These are phyloP conservation scores for Lentinus brumalis DNA, from an alignment of 768 basidiomycete species.

Conservation along the genomic window DNA sequence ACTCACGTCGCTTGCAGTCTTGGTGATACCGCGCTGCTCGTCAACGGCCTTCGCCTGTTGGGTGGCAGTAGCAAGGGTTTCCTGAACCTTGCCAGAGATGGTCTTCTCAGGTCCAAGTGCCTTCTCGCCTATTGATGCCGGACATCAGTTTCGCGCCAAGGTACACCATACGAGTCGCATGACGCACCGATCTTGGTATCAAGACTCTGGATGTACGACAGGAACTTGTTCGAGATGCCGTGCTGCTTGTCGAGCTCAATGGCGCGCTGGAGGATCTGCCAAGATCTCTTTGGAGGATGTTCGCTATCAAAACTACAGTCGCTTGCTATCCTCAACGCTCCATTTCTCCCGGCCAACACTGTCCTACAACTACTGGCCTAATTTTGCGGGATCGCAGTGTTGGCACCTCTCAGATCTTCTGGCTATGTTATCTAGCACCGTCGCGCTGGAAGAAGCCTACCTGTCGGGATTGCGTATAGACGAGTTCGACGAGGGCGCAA, in stretches of 20 bases:
- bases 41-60: slow-evolving; percentile 76
- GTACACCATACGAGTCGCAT: background rate
- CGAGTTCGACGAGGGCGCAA: no score
- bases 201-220: slow-evolving; percentile 72
- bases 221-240: slow-evolving; percentile 87
- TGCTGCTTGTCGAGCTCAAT: slow-evolving; percentile 82
- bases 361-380: no score
- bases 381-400: no score
- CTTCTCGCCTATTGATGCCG: slow-evolving; percentile 36
- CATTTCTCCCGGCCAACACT: no score
- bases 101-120: slow-evolving; percentile 83
- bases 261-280: slow-evolving; percentile 65
- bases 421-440: no score
- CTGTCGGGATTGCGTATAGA: no score
- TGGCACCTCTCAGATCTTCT: no score
- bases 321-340: no score
- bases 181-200: slow-evolving; percentile 64
- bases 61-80: slow-evolving; percentile 62
- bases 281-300: no score
- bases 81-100: slow-evolving; percentile 70
- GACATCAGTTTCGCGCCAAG: background rate
- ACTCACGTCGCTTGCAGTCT: slow-evolving; percentile 67
- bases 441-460: no score
- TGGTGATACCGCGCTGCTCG: slow-evolving; percentile 76
- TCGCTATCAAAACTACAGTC: no score